Percentiles rank a stretch among this genome's conserved stretches.
phyloP scores from a whole-genome alignment of 139 green algal species.

The Chlorella sp. region DNA sequence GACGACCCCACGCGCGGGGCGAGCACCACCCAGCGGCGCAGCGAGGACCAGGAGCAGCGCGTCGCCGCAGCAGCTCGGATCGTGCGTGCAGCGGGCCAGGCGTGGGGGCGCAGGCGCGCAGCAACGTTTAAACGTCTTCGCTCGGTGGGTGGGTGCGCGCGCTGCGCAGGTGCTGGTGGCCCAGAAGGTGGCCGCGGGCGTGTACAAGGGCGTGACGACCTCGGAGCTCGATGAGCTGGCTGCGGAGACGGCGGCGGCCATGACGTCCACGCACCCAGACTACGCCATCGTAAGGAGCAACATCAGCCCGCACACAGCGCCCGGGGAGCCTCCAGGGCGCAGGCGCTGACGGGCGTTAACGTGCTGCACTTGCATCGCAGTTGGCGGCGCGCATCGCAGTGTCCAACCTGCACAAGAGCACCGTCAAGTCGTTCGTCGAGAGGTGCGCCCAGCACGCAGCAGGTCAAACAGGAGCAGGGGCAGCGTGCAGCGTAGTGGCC shows the following conservation, averaged over 20 bases:
- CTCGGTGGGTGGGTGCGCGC: not conserved
- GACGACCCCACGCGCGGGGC: no score
- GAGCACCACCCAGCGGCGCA: no score
- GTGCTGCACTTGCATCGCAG: slow-evolving; percentile 45
- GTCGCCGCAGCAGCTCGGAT: no score
- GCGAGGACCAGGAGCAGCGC: not conserved
- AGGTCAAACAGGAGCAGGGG: no score
- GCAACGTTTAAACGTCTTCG: not conserved
- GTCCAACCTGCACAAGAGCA: slow-evolving; percentile 99
- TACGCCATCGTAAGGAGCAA: slow-evolving; percentile 81
- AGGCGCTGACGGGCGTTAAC: no score
- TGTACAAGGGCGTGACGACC: slow-evolving; percentile 97
- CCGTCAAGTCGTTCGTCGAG: slow-evolving; percentile 93
- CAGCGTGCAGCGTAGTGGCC: no score
- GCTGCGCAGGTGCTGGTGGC: slow-evolving; percentile 83
- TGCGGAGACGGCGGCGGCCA: slow-evolving; percentile 94
- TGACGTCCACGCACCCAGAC: slow-evolving; percentile 96
- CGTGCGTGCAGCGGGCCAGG: no score
- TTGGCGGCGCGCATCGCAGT: slow-evolving; percentile 96
- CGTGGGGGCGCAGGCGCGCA: no score
- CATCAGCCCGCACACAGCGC: no score
- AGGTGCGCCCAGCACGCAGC: slow-evolving; percentile 43
- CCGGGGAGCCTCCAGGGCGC: no score
- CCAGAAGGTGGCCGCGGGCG: slow-evolving; percentile 92
- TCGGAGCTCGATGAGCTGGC: slow-evolving; percentile 96